Percentiles rank a stretch among this genome's conserved stretches.
Conservation (phyloP, 2,329 filamentous ascomycete species). For the Leptographium wingfieldii region DNA sequence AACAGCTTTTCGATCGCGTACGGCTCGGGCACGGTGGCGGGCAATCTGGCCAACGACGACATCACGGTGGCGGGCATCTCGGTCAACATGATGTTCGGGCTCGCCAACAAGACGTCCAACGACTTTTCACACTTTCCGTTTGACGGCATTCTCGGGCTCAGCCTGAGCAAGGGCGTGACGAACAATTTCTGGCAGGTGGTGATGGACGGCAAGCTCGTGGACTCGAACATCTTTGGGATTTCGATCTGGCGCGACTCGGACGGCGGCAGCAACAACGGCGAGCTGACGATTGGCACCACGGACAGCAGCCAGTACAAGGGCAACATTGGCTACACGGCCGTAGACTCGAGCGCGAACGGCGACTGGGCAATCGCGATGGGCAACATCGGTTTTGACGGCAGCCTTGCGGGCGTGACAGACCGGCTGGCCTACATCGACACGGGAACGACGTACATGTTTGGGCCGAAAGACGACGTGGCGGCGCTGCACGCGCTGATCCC, state of each 20-base stretch:
- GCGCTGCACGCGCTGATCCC: slow-evolving; percentile 56
- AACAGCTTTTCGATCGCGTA: slow-evolving; percentile 57
- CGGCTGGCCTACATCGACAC: slow-evolving; percentile 66
- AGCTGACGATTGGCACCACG: slow-evolving; percentile 62
- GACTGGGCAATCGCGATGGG: slow-evolving; percentile 66
- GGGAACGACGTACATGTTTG: slow-evolving; percentile 68
- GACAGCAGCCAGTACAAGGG: slow-evolving; percentile 57
- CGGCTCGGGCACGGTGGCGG: slow-evolving; percentile 62
- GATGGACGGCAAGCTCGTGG: slow-evolving; percentile 39
- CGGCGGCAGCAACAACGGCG: slow-evolving; percentile 56
- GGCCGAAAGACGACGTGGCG: slow-evolving; percentile 53
- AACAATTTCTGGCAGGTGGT: slow-evolving; percentile 58
- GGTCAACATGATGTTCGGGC: slow-evolving; percentile 55
- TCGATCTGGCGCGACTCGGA: slow-evolving; percentile 56
- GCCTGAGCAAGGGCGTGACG: slow-evolving; percentile 44
- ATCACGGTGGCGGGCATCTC: slow-evolving; percentile 54
- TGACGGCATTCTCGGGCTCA: slow-evolving; percentile 76
- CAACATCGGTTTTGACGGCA: slow-evolving; percentile 49
- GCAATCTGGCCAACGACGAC: slow-evolving; percentile 52
- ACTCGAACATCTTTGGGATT: slow-evolving; percentile 56
- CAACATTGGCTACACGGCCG: slow-evolving; percentile 51
- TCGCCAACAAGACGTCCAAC: slow-evolving; percentile 56
- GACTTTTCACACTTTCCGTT: slow-evolving; percentile 72
- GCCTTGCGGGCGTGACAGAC: slow-evolving; percentile 40
- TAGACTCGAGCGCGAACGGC: slow-evolving; percentile 33